Evolutionary conservation across 352 stramenopile genomes (phyloP), one percentile per base, ranked within the genome.

Genomic region (Plasmopara viticola): DNA sequence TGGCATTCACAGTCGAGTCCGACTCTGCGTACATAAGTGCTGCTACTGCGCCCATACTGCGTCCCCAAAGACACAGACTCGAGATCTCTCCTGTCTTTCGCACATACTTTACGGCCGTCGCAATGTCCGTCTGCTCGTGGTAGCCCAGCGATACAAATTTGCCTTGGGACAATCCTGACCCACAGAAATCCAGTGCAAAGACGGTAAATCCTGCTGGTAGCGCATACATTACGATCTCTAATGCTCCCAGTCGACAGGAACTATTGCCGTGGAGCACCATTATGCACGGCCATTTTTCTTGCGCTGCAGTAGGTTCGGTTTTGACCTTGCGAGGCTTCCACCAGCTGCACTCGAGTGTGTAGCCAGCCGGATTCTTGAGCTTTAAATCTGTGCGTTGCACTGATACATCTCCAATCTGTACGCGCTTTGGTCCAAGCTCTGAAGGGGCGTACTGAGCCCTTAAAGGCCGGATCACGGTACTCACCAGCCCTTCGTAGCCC

Each of bases 111-210:
- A 93, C 73, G 3, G 73, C 79, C 10, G 78, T 79, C 20, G 72
- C 74, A 46, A 91, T 91, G 48, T 93, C 83, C 13, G 47, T 59
- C 53, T 81, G 70, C 39, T 93, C 83, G 42, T 93, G 80, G 53
- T 78, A 90, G 5, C 83, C 83, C 13, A 93, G 56, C 6, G 83
- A 93, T 17, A 93, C 83, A 40, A 90, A 93, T 48, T 93, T 90
- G 43, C 83, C 83, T 48, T 86, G 58, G 0, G 83, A 93, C 8
- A 90, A 53, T 1, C 83, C 83, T 0, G 83, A 93, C 34, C 83
- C 83, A 13, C 58, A 65, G 44, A 90, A 93, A 62, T 93, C 83
- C 45, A 93, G 57, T 17, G 83, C 80, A 61, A 90, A 93, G 14
- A 91, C 83, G 2, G 74, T 88, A 37, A 93, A 93, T 8, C 78